A percentile compares a stretch with the other conserved stretches of the same genome.
Evolutionary conservation across 1,284 basidiomycete genomes (phyloP).

Genomic region (Rhodotorula sp.): DNA sequence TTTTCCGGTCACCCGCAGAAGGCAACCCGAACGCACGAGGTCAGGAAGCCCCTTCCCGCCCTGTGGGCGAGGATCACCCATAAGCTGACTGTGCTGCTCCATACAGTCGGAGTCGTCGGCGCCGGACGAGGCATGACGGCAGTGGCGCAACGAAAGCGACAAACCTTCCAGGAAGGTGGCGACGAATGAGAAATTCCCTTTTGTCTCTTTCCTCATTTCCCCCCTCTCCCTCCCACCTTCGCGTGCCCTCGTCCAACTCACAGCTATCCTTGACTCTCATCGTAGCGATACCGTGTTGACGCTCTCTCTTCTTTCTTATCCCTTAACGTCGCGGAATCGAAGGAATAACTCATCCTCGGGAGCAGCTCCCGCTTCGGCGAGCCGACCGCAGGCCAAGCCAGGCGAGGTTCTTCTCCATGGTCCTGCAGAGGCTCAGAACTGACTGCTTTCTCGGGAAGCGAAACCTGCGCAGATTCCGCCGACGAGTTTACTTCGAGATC

Average conservation of each 20-base stretch:
- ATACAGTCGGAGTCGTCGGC: conserved; percentile 84
- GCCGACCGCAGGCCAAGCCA: not conserved
- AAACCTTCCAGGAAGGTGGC: conserved; percentile 28
- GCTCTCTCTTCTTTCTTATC: not conserved
- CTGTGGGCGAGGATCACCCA: conserved; percentile 15
- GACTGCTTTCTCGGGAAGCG: too few species aligned
- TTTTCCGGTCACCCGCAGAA: conserved; percentile 88
- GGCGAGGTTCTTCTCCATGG: too few species aligned
- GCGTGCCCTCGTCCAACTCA: not conserved
- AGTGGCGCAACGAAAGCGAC: conserved; percentile 51
- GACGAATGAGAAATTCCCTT: conserved; percentile 10
- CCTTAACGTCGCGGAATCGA: not conserved
- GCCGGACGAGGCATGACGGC: conserved; percentile 92
- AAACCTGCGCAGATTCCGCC: too few species aligned
- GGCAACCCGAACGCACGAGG: conserved; percentile 79
- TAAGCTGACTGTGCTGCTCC: conserved; percentile 25
- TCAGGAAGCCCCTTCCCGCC: conserved; percentile 48
- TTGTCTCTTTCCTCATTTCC: not conserved
- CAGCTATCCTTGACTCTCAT: too few species aligned
- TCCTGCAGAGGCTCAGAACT: too few species aligned
- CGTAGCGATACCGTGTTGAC: conserved; percentile 5
- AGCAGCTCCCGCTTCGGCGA: not conserved
- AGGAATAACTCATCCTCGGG: not conserved
- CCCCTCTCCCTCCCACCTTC: not conserved
- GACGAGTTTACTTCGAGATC: too few species aligned